These are phyloP conservation scores for Rhizophora mangle DNA, from an alignment of 345 rosid species.

Conservation along the genomic window DNA sequence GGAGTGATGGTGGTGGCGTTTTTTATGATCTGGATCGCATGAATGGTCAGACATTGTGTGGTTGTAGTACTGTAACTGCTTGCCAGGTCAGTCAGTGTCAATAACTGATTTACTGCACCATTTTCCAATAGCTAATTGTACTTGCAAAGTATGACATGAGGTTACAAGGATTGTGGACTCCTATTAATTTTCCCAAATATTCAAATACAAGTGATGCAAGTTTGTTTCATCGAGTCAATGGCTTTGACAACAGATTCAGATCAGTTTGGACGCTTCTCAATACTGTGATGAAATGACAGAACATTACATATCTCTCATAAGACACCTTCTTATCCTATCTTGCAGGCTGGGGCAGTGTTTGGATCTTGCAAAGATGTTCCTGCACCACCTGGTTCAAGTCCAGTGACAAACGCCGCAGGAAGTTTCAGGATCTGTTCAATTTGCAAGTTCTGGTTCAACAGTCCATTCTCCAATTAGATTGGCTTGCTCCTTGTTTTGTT, in stretches of 20 bases:
- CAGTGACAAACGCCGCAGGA: constrained; percentile 51
- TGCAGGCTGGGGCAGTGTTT: constrained; percentile 78
- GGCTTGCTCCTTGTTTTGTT: constrained; percentile 33
- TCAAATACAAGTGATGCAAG: too few relatives aligned
- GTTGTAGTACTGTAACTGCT: constrained; percentile 68
- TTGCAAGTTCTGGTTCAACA: constrained; percentile 53
- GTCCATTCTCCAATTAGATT: constrained; percentile 32
- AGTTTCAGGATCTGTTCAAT: constrained; percentile 86
- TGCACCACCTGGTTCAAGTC: constrained; percentile 47
- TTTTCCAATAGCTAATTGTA: background rate
- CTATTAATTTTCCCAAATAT: background rate
- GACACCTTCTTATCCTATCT: constrained; percentile 16
- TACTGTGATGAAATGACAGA: background rate
- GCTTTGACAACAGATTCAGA: too few relatives aligned
- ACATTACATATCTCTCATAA: constrained; percentile 4
- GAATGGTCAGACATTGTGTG: constrained; percentile 82
- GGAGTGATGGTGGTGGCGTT: constrained; percentile 95
- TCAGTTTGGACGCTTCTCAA: background rate
- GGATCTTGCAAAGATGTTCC: constrained; percentile 80
- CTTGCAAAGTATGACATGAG: too few relatives aligned
- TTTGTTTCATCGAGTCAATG: too few relatives aligned
- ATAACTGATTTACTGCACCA: background rate
- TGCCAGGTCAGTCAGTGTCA: constrained; percentile 65
- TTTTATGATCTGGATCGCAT: constrained; percentile 76
- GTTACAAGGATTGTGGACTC: background rate